Evolutionary conservation across 495 filamentous ascomycete species (phyloP).

Genomic region (Talaromyces ruber): DNA sequence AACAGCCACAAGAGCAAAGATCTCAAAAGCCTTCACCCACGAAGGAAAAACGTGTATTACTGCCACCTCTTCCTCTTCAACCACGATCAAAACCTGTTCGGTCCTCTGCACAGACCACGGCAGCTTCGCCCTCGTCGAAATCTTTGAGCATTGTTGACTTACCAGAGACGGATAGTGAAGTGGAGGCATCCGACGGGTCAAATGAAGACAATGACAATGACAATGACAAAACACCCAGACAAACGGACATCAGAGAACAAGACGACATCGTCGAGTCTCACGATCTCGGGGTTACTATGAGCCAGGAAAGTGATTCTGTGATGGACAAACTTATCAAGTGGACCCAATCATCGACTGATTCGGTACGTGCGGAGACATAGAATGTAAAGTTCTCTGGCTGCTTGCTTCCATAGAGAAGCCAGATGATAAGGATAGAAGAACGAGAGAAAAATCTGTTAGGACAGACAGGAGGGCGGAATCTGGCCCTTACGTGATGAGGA

Average conservation of each 20-base stretch:
- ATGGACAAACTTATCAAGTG: constrained; percentile 1
- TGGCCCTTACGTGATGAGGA: neutral
- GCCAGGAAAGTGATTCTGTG: constrained; percentile 3
- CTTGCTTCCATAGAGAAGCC: neutral
- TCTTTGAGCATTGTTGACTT: neutral
- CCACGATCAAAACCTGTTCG: constrained; percentile 3
- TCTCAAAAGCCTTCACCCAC: constrained; percentile 12
- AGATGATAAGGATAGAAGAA: neutral
- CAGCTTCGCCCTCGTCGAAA: neutral
- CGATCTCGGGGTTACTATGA: neutral
- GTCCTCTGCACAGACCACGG: neutral
- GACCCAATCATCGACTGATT: constrained; percentile 5
- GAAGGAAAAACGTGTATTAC: constrained; percentile 4
- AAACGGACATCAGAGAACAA: neutral
- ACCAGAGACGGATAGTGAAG: constrained; percentile 7
- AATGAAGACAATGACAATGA: constrained; percentile 8
- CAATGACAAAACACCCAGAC: constrained; percentile 6
- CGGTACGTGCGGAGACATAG: neutral
- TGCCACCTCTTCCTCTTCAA: constrained; percentile 6
- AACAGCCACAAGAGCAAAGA: neutral
- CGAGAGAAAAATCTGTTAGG: neutral
- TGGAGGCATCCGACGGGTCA: neutral
- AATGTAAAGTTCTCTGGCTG: neutral
- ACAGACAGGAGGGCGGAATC: neutral
- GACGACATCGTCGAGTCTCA: neutral